Evolutionary conservation across 2,329 filamentous ascomycete genomes (phyloP), one percentile per base, ranked within the genome.

Genomic region (Canariomyces notabilis): DNA sequence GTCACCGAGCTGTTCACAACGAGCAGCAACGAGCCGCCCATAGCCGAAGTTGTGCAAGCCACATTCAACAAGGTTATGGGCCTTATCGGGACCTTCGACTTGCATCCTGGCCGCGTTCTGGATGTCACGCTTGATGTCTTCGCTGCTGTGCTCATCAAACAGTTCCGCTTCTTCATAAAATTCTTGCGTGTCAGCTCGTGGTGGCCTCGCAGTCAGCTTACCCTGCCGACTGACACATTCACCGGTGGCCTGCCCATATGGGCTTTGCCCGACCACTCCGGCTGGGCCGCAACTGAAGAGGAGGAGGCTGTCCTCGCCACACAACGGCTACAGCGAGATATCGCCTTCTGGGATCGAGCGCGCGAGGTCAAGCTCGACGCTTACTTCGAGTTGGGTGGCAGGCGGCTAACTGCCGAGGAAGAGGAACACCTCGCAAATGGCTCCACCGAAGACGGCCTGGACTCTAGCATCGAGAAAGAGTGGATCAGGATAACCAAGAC

Each of bases 111-210:
- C 39, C 81, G 94, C 60, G 91, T 94, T 4, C 76, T 98, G 9
- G 93, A 98, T 64, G 89, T 97, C 18, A 94, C 89, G 0, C 76
- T 98, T 15, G 93, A 98, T 62, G 89, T 97, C 23, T 95, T 95
- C 61, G 93, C 93, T 1, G 89, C 90, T 11, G 85, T 95, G 1
- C 78, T 98, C 42, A 87, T 98, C 59, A 94, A 94, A 61, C 89
- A 95, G 56, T 89, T 85, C 63, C 82, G 85, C 23, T 98, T 97
- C 68, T 97, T 96, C 60, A 85, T 97, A 63, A 95, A 95, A 63
- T 83, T 97, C 38, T 73, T 98, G 19, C 79, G 91, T 48, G 82
- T 83, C 48, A 97, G 91, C 69, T 95, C 91, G 19, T 98, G 93
- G 93, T 98, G 93, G 93, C 93, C 93, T 2, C 81, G 83, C 40